Base-by-base conservation (phyloP, 192 early-diverging fungal genomes). In the Thamnidium elegans region DNA sequence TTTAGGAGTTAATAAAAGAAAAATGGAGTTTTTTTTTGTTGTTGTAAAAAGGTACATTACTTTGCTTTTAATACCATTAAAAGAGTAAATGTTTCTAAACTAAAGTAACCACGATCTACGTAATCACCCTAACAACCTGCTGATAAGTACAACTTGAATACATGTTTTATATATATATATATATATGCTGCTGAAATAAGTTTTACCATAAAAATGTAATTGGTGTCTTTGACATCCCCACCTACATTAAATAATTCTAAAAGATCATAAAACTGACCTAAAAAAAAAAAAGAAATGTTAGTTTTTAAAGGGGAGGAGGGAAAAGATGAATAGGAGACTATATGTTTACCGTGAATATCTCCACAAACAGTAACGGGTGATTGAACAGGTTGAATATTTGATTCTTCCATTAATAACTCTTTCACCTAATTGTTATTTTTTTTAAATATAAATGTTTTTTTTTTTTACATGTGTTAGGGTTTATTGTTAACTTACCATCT, bases 321-420 rank as follows among this genome's bases (percentile, higher is more conserved):
- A 54, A 54, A 54, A 14, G 26, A 26, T 26, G 26, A 26, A 32
- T 55, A 34, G 50, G 20, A 23, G 32, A 55, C 32, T 48, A 13
- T 19, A 6, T 15, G 4, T 15, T 17, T 54, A 73, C 71, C 96
- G 75, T 98, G 96, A 61, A 98, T 94, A 72, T 98, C 96, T 62
- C 96, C 96, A 76, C 96, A 98, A 44, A 98, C 92, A 0, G 96
- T 98, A 19, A 98, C 96, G 21, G 97, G 97, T 46, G 93, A 89
- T 59, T 87, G 83, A 19, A 99, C 97, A 14, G 94, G 92, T 71
- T 99, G 97, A 55, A 99, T 94, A 79, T 99, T 99, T 11, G 93
- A 95, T 76, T 99, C 97, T 72, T 99, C 97, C 86, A 99, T 94
- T 54, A 97, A 77, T 23, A 97, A 84, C 77, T 96, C 94, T 74